Base-by-base conservation (phyloP, 1,284 basidiomycete genomes). In the Porodaedalea pini region DNA sequence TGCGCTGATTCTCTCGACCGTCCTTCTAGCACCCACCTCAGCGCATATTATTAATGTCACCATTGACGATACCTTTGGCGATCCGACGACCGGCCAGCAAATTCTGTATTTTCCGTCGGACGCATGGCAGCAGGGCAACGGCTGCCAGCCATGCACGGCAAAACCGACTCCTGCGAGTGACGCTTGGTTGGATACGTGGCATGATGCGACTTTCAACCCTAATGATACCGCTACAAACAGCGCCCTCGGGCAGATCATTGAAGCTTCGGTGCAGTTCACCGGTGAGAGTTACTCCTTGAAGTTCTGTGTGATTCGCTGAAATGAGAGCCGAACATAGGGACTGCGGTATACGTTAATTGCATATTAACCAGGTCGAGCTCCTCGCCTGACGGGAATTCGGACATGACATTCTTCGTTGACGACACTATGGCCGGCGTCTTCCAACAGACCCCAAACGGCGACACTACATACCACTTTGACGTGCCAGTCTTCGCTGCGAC, bases 1-100 rank as follows among this genome's bases (percentile, higher is more conserved):
- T 6, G 6, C 13, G 32, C 32, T 34, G 7, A 34, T 34, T 34
- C 32, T 34, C 13, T 6, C 13, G 6, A 17, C 4, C 10, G 8
- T 15, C 15, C 13, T 47, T 27, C 29, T 47, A 27, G 4, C 15
- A 15, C 23, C 45, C 11, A 17, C 4, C 15, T 8, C 15, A 11
- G 17, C 21, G 8, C 4, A 31, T 29, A 5, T 47, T 23, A 31
- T 47, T 8, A 60, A 60, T 40, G 41, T 60, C 6, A 56, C 54
- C 4, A 51, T 60, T n/a, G 58, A 60, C 43, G 58, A 60, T 34
- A 23, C 36, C 15, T 31, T 44, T 27, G 58, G 58, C 2, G 58
- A 60, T 29, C 48, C 49, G 6, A 45, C 32, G n/a, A 60, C 7
- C 10, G 54, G 58, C 7, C n/a, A 47, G 21, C n/a, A 36, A 8